phyloP scores from a whole-genome alignment of 1,139 yeast species.

The Pneumocystis oryctolagi region DNA sequence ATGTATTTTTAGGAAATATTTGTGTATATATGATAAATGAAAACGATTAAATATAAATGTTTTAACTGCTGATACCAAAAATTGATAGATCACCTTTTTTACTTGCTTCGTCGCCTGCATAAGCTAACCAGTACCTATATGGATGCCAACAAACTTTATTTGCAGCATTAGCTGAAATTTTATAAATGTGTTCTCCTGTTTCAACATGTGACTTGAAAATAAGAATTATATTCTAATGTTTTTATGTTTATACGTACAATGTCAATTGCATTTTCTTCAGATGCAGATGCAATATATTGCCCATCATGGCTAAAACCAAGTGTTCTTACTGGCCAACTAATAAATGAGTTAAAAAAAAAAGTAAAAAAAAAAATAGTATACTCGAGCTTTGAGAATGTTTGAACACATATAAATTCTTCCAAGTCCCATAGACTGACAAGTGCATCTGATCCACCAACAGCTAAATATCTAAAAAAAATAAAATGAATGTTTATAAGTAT shows the following conservation, averaged over 20 bases:
- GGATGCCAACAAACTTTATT: conserved; percentile 24
- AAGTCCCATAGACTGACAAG: conserved; percentile 49
- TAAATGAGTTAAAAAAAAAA: neutral
- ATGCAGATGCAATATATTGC: conserved; percentile 73
- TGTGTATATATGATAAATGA: neutral
- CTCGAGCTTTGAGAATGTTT: conserved; percentile 35
- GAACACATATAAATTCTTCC: conserved; percentile 31
- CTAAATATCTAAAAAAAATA: conserved; percentile 24
- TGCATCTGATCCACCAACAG: conserved; percentile 58
- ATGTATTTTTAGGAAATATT: neutral
- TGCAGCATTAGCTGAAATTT: conserved; percentile 15
- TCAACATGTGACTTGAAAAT: conserved; percentile 16
- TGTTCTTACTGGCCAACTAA: conserved; percentile 20
- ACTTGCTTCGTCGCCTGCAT: conserved; percentile 11
- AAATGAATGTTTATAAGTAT: neutral
- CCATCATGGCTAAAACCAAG: conserved; percentile 79
- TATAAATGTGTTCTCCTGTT: conserved; percentile 20
- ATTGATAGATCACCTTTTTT: neutral
- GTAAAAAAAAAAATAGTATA: neutral
- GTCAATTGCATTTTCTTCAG: conserved; percentile 28
- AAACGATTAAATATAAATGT: neutral
- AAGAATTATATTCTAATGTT: neutral
- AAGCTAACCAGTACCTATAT: conserved; percentile 20
- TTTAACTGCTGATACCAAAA: neutral
- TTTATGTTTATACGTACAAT: conserved; percentile 16